Evolutionary conservation across 176 grass and related monocot genomes (phyloP).

Genomic region (Hyparrhenia diplandra): DNA sequence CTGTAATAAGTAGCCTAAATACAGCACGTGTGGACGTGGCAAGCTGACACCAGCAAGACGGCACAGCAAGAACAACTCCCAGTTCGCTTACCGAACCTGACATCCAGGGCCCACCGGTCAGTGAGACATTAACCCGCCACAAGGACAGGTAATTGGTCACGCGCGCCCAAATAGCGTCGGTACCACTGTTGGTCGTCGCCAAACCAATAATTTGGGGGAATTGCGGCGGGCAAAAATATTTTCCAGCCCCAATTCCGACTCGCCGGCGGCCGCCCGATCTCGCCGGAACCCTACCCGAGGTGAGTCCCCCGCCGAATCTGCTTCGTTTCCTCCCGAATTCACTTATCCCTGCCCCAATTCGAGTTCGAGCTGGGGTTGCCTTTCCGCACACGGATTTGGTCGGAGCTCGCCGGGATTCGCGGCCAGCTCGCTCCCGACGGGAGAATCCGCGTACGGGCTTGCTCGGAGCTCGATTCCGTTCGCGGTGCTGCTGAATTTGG

Average conservation of each 20-base stretch:
- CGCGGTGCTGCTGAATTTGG: not conserved
- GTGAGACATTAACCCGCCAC: not conserved
- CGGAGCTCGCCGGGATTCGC: not conserved
- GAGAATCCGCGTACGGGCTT: not conserved
- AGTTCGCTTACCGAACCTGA: not conserved
- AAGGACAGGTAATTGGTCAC: constrained; percentile 6
- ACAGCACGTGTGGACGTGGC: not conserved
- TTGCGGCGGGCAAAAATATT: constrained; percentile 22
- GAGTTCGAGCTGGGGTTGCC: not conserved
- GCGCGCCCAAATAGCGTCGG: not conserved
- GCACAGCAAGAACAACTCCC: not conserved
- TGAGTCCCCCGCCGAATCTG: constrained; percentile 6
- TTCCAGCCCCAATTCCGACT: not conserved
- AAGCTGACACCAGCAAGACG: not conserved
- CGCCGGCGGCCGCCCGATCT: not conserved
- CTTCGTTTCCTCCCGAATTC: not conserved
- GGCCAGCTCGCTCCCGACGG: not conserved
- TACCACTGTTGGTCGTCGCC: constrained; percentile 24
- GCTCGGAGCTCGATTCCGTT: not conserved
- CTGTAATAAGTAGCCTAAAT: not conserved
- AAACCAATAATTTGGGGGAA: constrained; percentile 20
- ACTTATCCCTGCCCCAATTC: not conserved
- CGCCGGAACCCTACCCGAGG: constrained; percentile 21
- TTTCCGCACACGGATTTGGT: not conserved
- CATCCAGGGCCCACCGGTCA: not conserved